phyloP scores from a whole-genome alignment of 1,284 basidiomycete genomes.

The Cryptococcus sp. region DNA sequence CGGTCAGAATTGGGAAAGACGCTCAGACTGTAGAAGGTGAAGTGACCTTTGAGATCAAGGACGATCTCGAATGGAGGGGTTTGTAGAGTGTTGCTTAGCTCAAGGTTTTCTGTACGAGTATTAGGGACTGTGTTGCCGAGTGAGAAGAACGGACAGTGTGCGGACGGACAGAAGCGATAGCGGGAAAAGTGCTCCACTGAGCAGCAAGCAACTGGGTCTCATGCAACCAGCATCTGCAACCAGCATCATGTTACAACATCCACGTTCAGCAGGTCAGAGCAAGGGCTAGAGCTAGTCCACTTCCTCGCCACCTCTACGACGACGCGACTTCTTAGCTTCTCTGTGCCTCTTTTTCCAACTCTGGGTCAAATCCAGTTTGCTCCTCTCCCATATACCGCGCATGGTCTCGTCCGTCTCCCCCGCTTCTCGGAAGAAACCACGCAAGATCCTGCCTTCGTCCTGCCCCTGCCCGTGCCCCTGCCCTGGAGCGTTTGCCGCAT shows the following conservation, averaged over 20 bases:
- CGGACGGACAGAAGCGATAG: too few relatives aligned
- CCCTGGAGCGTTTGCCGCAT: conserved; percentile 13
- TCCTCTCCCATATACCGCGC: conserved; percentile 68
- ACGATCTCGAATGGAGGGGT: conserved; percentile 40
- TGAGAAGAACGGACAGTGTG: too few relatives aligned
- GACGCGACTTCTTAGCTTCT: conserved; percentile 71
- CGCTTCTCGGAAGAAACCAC: conserved; percentile 32
- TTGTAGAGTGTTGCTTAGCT: conserved; percentile 14
- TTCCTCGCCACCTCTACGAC: conserved; percentile 60
- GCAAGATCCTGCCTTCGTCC: conserved; percentile 4
- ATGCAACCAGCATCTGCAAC: too few relatives aligned
- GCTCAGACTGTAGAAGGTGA: conserved; percentile 30
- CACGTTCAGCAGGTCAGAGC: too few relatives aligned
- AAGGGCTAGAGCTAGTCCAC: conserved; percentile 23
- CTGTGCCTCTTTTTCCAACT: conserved; percentile 78
- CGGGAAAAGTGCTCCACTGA: too few relatives aligned
- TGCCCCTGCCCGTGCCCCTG: conserved; percentile 18
- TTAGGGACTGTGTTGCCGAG: too few relatives aligned
- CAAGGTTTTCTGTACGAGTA: background rate
- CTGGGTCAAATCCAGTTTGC: conserved; percentile 67
- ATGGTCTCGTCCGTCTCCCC: conserved; percentile 58
- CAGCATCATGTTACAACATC: too few relatives aligned
- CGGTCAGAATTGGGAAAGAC: conserved; percentile 36
- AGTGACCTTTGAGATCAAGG: conserved; percentile 30
- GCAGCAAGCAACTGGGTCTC: too few relatives aligned